phyloP scores from a whole-genome alignment of 116 monocot genomes.

The Phalaenopsis hybrid region DNA sequence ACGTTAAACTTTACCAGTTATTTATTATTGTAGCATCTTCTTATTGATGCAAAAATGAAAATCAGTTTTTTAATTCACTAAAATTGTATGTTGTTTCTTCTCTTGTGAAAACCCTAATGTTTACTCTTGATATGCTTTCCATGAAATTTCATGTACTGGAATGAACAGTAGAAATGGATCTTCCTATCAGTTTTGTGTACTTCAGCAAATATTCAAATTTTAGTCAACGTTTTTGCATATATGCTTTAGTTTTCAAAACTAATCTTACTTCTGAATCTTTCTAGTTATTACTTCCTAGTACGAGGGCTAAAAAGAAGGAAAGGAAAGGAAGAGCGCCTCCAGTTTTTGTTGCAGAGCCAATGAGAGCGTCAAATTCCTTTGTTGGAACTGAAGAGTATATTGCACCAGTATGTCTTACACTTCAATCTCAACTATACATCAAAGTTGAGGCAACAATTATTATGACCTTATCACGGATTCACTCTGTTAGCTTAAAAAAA shows the following conservation, averaged over 20 bases:
- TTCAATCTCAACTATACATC: not conserved
- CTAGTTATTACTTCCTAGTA: constrained; percentile 65
- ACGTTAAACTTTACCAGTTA: not conserved
- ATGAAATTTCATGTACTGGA: not conserved
- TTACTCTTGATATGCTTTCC: not conserved
- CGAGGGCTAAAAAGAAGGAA: constrained; percentile 40
- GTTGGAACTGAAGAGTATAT: constrained; percentile 99
- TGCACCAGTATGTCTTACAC: constrained; percentile 66
- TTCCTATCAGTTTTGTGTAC: not conserved
- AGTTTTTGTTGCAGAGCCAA: constrained; percentile 89
- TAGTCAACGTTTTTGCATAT: not conserved
- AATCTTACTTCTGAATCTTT: constrained; percentile 4
- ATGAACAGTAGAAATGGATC: not conserved
- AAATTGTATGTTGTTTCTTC: not conserved
- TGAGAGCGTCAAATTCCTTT: constrained; percentile 97
- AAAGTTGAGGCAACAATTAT: not conserved
- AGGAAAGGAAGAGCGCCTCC: constrained; percentile 44
- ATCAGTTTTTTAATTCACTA: not conserved
- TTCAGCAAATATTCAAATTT: not conserved
- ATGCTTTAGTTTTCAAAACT: not conserved
- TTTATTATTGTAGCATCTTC: not conserved
- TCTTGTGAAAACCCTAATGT: not conserved
- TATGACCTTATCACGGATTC: not conserved
- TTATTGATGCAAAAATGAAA: no score
- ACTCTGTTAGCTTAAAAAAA: not conserved